Evolutionary conservation across 2,329 filamentous ascomycete species (phyloP), one percentile per base, ranked within the genome.

Genomic region (Trichoderma asperellum): DNA sequence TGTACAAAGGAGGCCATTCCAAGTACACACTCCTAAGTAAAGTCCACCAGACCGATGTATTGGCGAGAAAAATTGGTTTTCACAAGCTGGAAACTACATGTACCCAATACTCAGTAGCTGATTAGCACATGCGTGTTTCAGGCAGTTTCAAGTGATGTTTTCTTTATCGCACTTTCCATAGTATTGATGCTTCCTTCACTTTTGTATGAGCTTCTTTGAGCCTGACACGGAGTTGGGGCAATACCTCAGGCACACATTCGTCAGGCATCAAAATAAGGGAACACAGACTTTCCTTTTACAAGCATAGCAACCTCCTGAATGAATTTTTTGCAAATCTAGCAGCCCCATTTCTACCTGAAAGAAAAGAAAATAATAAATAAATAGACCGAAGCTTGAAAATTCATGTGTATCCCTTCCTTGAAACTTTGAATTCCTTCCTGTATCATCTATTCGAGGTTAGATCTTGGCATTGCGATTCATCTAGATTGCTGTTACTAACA

Each of bases 401-500:
- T 24, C 7, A 56, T 29, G 16, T 18, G 8, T 34, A 40, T 32
- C 21, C 34, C 14, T 64, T 35, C 14, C 29, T 5, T 32, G 10
- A n/a, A 29, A 6, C 6, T 14, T 16, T 21, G 29, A 27, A 43
- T 11, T 32, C 12, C n/a, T 49, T 14, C 18, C 37, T 29, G 29
- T 8, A 18, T 18, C 10, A 65, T 34, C 53, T 66, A 35, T 35
- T 57, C 35, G 6, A 18, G 37, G 62, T 66, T 49, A 66, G 62
- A 57, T 40, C 8, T n/a, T 35, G 37, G 10, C 5, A 35, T 27
- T 24, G 18, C 27, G 16, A n/a, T n/a, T 43, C 7, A n/a, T 43
- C 18, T 4, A 8, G 16, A 18, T n/a, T n/a, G 7, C 40, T 43
- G 16, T 18, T 8, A 43, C 40, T 43, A 10, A 43, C 40, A 4